Conservation (phyloP, 179 eudicot genomes). For the Vitellaria paradoxa region DNA sequence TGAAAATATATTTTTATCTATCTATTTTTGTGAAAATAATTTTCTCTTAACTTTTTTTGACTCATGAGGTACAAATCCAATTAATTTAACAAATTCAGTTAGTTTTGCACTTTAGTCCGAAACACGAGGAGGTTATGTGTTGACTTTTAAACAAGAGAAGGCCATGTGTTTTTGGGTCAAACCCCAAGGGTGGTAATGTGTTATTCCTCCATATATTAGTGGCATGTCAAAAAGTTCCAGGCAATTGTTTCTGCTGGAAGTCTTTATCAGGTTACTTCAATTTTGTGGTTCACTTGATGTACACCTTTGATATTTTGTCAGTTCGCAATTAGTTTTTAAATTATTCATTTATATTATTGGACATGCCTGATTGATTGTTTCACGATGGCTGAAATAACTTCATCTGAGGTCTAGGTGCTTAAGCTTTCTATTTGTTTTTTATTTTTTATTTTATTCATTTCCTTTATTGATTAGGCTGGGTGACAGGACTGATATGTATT, state of each 20-base stretch:
- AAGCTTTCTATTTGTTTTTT: slow-evolving; percentile 8
- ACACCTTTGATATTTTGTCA: not conserved
- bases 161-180: no score
- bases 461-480: slow-evolving; percentile 62
- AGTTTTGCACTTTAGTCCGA: no score
- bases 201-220: not conserved
- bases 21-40: no score
- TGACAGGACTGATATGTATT: slow-evolving; percentile 75
- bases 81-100: no score
- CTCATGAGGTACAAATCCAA: no score
- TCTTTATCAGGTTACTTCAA: not conserved
- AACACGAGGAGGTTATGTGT: not conserved
- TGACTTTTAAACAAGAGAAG: no score
- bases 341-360: not conserved
- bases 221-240: not conserved
- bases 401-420: not conserved
- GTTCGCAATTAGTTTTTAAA: not conserved
- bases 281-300: not conserved
- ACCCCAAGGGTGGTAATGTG: no score
- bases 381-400: slow-evolving; percentile 1
- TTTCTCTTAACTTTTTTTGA: no score
- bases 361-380: not conserved
- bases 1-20: no score
- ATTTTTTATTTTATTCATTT: slow-evolving; percentile 29
- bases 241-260: not conserved